Evolutionary conservation across 2,329 filamentous ascomycete genomes (phyloP), one percentile per base, ranked within the genome.

Genomic region (Pyrenophora teres): DNA sequence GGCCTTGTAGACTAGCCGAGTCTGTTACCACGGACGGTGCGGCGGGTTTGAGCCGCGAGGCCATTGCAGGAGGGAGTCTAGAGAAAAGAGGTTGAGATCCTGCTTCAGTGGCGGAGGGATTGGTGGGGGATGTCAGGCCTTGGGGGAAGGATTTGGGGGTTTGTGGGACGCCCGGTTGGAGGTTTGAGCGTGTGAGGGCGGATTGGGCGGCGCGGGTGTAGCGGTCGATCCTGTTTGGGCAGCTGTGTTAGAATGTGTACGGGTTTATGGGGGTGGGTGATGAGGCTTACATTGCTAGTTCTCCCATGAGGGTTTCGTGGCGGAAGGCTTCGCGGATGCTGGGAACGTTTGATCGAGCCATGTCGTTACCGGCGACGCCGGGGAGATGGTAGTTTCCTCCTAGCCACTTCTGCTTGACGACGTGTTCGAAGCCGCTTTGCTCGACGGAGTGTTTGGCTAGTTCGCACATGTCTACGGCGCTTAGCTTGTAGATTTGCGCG

Each of bases 401-500:
- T 4, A 99, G 79, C 93, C 93, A 99, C 72, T 92, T 86, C 68
- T 92, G 86, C 76, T 99, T 99, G 66, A 97, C 81, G 10, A 86
- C 83, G 64, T 89, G 81, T 71, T 99, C 94, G 68, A 96, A 99
- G 6, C 94, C 94, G 71, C 91, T 96, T 73, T 99, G 94, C 64
- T 88, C 86, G 35, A 99, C 94, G 8, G 91, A 96, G 72, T 97
- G 93, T 76, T 96, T 96, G 19, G 94, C 94, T 50, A 99, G 76
- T 76, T 99, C 94, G 70, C 94, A 97, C 94, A 99, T 99, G 68
- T 99, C 94, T 3, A 97, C 92, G 0, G 93, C 89, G 67, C 87
- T 95, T 33, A 99, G 84, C 77, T 97, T 97, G 78, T 97, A 99
- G 52, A 99, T 99, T 75, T 99, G 94, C 4, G 94, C 94, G 3